phyloP scores from a whole-genome alignment of 1,284 basidiomycete species.

The Vanrija sp. region DNA sequence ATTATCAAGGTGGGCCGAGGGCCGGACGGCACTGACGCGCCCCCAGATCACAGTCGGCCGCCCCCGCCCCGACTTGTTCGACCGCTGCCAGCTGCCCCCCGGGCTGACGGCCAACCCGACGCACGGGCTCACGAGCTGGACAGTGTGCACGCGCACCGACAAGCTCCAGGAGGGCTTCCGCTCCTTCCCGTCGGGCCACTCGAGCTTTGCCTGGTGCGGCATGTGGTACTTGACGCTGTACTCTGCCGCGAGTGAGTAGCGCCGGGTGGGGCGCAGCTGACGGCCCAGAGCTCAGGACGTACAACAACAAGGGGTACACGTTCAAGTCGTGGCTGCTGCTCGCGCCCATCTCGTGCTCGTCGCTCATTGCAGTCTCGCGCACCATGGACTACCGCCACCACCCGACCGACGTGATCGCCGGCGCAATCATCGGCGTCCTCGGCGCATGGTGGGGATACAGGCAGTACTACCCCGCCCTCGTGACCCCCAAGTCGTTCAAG shows the following conservation, averaged over 20 bases:
- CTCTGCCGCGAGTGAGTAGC: constrained; percentile 44
- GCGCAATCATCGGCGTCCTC: constrained; percentile 36
- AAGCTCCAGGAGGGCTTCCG: constrained; percentile 80
- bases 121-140: constrained; percentile 68
- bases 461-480: constrained; percentile 45
- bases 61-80: constrained; percentile 78
- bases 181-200: constrained; percentile 89
- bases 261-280: constrained; percentile 50
- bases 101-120: constrained; percentile 60
- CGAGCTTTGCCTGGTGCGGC: constrained; percentile 55
- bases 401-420: constrained; percentile 43
- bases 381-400: constrained; percentile 59
- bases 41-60: constrained; percentile 65
- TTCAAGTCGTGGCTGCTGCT: constrained; percentile 83
- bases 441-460: constrained; percentile 42
- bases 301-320: constrained; percentile 73
- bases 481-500: constrained; percentile 28
- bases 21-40: not conserved
- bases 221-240: constrained; percentile 53
- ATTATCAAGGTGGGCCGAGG: constrained; percentile 59
- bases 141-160: constrained; percentile 72
- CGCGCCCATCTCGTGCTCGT: constrained; percentile 70
- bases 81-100: constrained; percentile 71
- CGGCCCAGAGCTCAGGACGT: constrained; percentile 74
- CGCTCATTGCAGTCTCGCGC: constrained; percentile 78